A percentile compares a stretch with the other conserved stretches of the same genome.
phyloP scores from a whole-genome alignment of 176 grass and related monocot genomes.

The Musa beccarii region DNA sequence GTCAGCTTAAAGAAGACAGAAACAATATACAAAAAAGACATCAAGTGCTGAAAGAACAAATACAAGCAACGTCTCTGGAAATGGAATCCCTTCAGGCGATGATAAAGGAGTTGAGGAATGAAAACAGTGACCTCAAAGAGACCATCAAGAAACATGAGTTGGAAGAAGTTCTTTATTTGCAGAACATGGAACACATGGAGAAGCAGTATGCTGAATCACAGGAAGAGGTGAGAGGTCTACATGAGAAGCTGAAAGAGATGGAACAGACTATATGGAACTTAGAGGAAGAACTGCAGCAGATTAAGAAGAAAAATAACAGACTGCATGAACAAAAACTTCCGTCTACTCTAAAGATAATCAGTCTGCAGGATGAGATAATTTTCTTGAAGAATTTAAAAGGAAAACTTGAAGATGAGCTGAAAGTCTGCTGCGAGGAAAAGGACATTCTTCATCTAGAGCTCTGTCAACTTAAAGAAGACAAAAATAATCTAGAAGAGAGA shows the following conservation, averaged over 20 bases:
- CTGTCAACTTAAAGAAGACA: slow-evolving; percentile 55
- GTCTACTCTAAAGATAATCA: slow-evolving; percentile 51
- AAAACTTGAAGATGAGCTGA: slow-evolving; percentile 62
- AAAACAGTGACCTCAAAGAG: slow-evolving; percentile 75
- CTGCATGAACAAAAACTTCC: slow-evolving; percentile 59
- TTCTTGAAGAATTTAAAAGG: slow-evolving; percentile 50
- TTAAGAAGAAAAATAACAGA: slow-evolving; percentile 55
- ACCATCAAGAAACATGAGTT: slow-evolving; percentile 40
- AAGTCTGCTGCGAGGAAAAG: slow-evolving; percentile 52
- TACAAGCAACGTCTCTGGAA: slow-evolving; percentile 57
- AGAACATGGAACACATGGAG: slow-evolving; percentile 19
- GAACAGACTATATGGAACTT: slow-evolving; percentile 25
- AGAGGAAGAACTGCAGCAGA: slow-evolving; percentile 29
- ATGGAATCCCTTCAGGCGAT: slow-evolving; percentile 66
- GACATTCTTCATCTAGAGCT: slow-evolving; percentile 57
- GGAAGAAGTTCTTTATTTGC: slow-evolving; percentile 4
- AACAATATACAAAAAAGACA: slow-evolving; percentile 54
- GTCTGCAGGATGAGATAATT: slow-evolving; percentile 85
- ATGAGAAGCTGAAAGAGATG: slow-evolving; percentile 4
- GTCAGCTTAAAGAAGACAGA: slow-evolving; percentile 51
- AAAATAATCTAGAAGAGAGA: slow-evolving; percentile 48
- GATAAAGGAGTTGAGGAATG: slow-evolving; percentile 55
- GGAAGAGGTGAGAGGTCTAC: slow-evolving; percentile 6
- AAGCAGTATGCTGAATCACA: slow-evolving; percentile 19
- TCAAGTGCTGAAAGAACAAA: slow-evolving; percentile 53